These are phyloP conservation scores for Chenopodium formosanum DNA, from an alignment of 148 eudicot species.

Conservation along the genomic window DNA sequence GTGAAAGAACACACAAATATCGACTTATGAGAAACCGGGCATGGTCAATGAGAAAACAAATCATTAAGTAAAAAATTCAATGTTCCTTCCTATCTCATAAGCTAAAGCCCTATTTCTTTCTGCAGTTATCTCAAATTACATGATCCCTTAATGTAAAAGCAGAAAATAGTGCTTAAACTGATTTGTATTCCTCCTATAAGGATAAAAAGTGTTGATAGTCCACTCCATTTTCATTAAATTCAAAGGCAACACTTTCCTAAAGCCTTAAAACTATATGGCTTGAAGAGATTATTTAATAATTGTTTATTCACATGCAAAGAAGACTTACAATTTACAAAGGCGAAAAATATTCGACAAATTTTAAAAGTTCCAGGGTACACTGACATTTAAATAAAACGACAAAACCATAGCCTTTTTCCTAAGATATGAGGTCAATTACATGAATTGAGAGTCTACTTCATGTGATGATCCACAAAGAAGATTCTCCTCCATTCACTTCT, in stretches of 20 bases:
- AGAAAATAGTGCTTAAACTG: not conserved
- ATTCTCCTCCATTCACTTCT: too few relatives aligned
- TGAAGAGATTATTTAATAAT: not conserved
- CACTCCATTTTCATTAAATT: not conserved
- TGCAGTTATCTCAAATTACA: not conserved
- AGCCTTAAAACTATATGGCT: not conserved
- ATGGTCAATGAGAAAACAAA: not conserved
- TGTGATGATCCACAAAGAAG: too few relatives aligned
- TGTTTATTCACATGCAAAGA: not conserved
- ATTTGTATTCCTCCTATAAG: not conserved
- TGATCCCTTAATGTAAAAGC: not conserved
- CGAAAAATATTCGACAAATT: not conserved
- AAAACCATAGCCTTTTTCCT: too few relatives aligned
- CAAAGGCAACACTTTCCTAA: not conserved
- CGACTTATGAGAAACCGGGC: not conserved
- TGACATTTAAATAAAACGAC: too few relatives aligned
- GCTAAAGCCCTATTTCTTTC: not conserved
- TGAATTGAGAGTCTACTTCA: too few relatives aligned
- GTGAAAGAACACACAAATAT: constrained; percentile 4
- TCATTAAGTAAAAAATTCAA: not conserved
- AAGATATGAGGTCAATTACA: too few relatives aligned
- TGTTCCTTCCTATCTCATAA: not conserved
- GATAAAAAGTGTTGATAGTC: too few relatives aligned
- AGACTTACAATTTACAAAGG: not conserved
- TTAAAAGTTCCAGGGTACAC: not conserved